phyloP scores from a whole-genome alignment of 768 basidiomycete genomes.

The Pleurotus tuoliensis region DNA sequence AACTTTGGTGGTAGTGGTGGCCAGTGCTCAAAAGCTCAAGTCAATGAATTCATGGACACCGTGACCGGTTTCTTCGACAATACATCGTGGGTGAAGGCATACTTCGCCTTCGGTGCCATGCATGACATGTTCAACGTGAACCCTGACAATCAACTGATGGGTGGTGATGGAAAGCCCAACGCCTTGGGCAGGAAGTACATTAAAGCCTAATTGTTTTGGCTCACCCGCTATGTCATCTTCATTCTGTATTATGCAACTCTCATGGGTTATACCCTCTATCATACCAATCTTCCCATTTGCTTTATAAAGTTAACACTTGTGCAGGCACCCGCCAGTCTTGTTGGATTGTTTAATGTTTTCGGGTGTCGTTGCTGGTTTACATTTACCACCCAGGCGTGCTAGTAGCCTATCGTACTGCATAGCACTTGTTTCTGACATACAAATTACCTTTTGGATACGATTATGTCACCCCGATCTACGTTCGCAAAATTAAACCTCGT shows the following conservation, averaged over 20 bases:
- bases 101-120: constrained; percentile 65
- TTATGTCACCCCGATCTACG: neutral
- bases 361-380: constrained; percentile 8
- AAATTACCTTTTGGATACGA: too few relatives aligned
- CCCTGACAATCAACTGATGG: constrained; percentile 49
- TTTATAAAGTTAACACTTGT: constrained; percentile 1
- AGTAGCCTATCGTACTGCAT: neutral
- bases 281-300: neutral
- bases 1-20: constrained; percentile 43
- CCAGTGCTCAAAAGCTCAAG: constrained; percentile 30
- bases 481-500: neutral
- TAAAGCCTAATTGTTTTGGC: constrained; percentile 14
- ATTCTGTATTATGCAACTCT: constrained; percentile 1
- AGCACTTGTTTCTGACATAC: neutral
- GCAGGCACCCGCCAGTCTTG: constrained; percentile 4
- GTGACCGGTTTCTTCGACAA: constrained; percentile 33
- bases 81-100: constrained; percentile 29
- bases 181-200: constrained; percentile 50
- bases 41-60: constrained; percentile 36
- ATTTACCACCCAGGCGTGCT: constrained; percentile 3
- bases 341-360: constrained; percentile 8
- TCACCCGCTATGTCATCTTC: neutral
- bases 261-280: constrained; percentile 8
- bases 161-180: constrained; percentile 40
- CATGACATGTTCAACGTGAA: constrained; percentile 54